Base-by-base conservation (phyloP, 495 filamentous ascomycete species). In the Aspergillus steynii region DNA sequence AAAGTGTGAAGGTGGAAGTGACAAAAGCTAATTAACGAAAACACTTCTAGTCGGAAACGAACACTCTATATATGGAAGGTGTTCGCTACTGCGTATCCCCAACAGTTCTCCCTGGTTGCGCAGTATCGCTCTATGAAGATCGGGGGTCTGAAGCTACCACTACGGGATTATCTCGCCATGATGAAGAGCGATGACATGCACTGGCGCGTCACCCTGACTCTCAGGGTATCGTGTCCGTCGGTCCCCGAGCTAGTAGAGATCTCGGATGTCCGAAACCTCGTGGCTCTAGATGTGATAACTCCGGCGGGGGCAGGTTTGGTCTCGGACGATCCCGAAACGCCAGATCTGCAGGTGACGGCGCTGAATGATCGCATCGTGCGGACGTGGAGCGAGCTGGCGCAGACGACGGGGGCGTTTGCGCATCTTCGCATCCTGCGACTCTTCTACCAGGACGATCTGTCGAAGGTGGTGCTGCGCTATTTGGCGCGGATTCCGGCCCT, bases 1-100 rank as follows among this genome's bases (percentile, higher is more conserved):
- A 20, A 20, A n/a, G n/a, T 49, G 48, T 4, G 5, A 25, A 28
- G 4, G 48, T 32, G 15, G 12, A 42, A 55, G 31, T 26, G 15
- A 9, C 20, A 47, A 46, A 15, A 34, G 5, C 6, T n/a, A 27
- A 26, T 54, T 53, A 12, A 25, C 1, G 2, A 25, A 4, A 25
- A 0, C 28, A 2, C 27, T 29, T 37, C 5, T 49, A 80, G 78
- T 53, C 63, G 69, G 5, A 80, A 78, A 34, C 65, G 66, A 46
- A 79, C 77, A 15, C 29, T 76, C 12, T 59, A 76, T 28, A 74
- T 76, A 72, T 81, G 78, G 78, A 80, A 74, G 48, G 61, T 81
- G n/a, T 67, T 80, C 47, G 63, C 69, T 8, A 71, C 60, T 10
- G 61, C 53, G 12, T 79, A 80, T 58, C 73, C 76, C 4, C n/a